Evolutionary conservation across 495 filamentous ascomycete genomes (phyloP), one percentile per base, ranked within the genome.

Genomic region (Neurospora pannonica): DNA sequence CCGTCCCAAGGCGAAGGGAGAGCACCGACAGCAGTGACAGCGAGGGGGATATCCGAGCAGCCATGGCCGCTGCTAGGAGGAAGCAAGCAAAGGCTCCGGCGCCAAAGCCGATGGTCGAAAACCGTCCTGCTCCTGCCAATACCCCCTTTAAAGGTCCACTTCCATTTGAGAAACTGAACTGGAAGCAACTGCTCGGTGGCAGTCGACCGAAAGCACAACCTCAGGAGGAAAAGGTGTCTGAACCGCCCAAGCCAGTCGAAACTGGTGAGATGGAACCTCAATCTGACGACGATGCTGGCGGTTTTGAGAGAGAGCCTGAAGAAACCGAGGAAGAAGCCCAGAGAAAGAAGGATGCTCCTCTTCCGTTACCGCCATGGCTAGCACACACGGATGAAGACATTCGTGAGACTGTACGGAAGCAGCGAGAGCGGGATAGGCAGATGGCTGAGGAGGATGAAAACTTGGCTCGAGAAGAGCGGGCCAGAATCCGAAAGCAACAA

Each of bases 311-410:
- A 69, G 78, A 76, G 28, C 43, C 60, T 0, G 31, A 38, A 5
- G 71, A 72, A 38, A 70, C 15, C 0, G 42, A 73, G 40, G 71
- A 24, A 11, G 74, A 75, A 0, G 38, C 71, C 3, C 70, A 77
- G 2, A 85, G 87, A n/a, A 76, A 85, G 24, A 81, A 88, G 28
- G 87, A 91, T 74, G 83, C 87, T 5, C 82, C 88, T 0, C 85
- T 85, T 43, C 90, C 91, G 15, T 79, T 98, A 38, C 96, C 96
- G 1, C 95, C 96, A 5, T 99, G 96, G 96, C 93, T 99, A 78
- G 85, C 86, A 31, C 86, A 87, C 71, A 79, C 77, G 5, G 81
- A 81, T 4, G 54, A 67, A 17, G 88, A 91, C 74, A 89, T 90
- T 36, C 84, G 85, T 54, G 84, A 87, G 15, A 83, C 85, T 39